Evolutionary conservation across 2,329 filamentous ascomycete genomes (phyloP), one percentile per base, ranked within the genome.

Genomic region (Verticillium klebahnii): DNA sequence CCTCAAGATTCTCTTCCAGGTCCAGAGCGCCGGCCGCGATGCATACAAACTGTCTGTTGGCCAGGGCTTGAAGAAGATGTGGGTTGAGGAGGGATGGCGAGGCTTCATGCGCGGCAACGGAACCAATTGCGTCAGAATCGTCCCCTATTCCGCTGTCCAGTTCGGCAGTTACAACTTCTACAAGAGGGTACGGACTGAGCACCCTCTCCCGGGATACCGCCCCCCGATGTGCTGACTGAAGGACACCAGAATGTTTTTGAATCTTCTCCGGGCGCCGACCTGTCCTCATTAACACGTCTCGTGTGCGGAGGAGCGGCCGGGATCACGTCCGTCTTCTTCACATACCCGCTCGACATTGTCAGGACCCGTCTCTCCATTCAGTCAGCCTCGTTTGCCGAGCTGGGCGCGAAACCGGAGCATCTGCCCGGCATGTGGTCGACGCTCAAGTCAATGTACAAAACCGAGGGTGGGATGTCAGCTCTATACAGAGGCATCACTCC

Each of bases 101-200:
- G 95, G 95, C 0, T 96, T 98, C 77, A 96, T 99, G 93, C 88
- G 93, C 67, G 95, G 95, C 59, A 99, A 99, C 74, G 95, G 95
- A 66, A 97, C 93, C 64, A 99, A 99, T 76, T 99, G 95, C 82
- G 92, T 99, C 70, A 91, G 95, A 65, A 99, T 99, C 68, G 92
- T 99, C 59, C 95, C 95, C 5, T 99, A 99, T 76, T 98, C 94
- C 58, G 95, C 95, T 12, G 95, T 98, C 50, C 95, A 99, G 73
- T 99, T 99, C 76, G 94, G 94, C 68, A 96, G 93, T 73, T 99
- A 98, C 80, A 98, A 96, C 74, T 87, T 98, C 68, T 99, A 99
- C 79, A 97, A 96, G 77, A 85, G 88, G 79, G 93, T 96, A 79
- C 74, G 88, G 78, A 17, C 29, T 29, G 29, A 29, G 54, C 62